Percentiles rank a stretch among this genome's conserved stretches.
Evolutionary conservation across 768 basidiomycete genomes (phyloP).

Genomic region (Boletus reticuloceps): DNA sequence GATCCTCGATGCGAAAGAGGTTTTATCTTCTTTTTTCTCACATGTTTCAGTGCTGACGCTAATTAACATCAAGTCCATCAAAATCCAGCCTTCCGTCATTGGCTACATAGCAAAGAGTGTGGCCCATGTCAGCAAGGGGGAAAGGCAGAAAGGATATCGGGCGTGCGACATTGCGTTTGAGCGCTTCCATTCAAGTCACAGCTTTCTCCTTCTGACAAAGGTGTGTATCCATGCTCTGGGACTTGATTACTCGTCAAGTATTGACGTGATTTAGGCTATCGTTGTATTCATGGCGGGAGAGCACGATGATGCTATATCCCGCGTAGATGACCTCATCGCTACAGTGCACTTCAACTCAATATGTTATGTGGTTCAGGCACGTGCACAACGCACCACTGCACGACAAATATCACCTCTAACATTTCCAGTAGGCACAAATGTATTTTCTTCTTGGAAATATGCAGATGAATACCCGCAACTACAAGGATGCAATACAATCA

Average conservation of each 20-base stretch:
- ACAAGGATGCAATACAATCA: background rate
- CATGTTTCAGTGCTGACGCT: background rate
- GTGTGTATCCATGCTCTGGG: background rate
- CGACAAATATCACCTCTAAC: background rate
- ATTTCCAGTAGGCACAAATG: background rate
- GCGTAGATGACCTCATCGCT: background rate
- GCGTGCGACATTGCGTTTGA: conserved; percentile 1
- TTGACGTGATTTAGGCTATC: background rate
- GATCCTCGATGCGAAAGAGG: background rate
- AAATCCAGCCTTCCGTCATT: background rate
- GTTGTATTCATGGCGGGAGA: background rate
- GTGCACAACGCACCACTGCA: background rate
- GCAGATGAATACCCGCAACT: background rate
- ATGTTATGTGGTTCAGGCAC: background rate
- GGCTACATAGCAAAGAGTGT: conserved; percentile 2
- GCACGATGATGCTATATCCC: background rate
- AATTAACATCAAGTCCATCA: background rate
- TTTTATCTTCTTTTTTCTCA: background rate
- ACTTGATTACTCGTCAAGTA: background rate
- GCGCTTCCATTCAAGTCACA: background rate
- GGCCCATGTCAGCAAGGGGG: background rate
- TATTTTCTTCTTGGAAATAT: background rate
- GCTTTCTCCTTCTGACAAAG: background rate
- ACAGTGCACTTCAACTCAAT: background rate
- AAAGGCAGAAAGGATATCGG: background rate